phyloP scores from a whole-genome alignment of 768 basidiomycete species.

The Cubamyces sp. region DNA sequence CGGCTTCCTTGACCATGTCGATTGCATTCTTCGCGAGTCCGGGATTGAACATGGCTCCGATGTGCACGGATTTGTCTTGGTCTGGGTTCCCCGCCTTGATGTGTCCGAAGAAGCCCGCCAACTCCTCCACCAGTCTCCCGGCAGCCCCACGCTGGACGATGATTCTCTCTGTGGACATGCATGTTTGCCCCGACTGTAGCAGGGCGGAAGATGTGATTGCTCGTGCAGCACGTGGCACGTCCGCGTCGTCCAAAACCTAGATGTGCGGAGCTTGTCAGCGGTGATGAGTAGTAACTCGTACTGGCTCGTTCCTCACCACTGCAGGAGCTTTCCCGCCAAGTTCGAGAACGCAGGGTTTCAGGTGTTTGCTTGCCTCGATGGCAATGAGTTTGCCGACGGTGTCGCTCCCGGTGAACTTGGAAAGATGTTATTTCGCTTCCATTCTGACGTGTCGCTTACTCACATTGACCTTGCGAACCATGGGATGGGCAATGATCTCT shows the following conservation, averaged over 20 bases:
- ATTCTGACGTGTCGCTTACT: constrained; percentile 5
- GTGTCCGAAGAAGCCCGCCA: constrained; percentile 37
- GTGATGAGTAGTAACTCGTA: too few species aligned
- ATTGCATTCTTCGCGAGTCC: constrained; percentile 50
- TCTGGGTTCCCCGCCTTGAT: constrained; percentile 46
- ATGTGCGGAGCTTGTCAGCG: too few species aligned
- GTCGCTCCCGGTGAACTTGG: constrained; percentile 59
- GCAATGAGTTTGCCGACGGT: constrained; percentile 57
- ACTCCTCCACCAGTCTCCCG: constrained; percentile 38
- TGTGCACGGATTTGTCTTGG: constrained; percentile 34
- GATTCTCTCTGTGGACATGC: constrained; percentile 62
- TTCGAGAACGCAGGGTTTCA: constrained; percentile 60
- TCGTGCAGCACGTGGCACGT: constrained; percentile 56
- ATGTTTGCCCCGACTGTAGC: constrained; percentile 56
- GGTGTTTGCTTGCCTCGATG: constrained; percentile 54
- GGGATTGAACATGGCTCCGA: constrained; percentile 49
- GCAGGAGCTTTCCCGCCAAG: constrained; percentile 59
- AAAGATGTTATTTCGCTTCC: not conserved
- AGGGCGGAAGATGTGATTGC: constrained; percentile 49
- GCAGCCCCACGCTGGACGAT: constrained; percentile 51
- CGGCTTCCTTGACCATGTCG: constrained; percentile 47
- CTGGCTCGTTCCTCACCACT: constrained; percentile 41
- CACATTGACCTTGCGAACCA: constrained; percentile 57
- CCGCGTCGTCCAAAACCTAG: constrained; percentile 56
- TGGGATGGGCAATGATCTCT: constrained; percentile 58